phyloP scores from a whole-genome alignment of 768 basidiomycete genomes.

The Collybia sp. region DNA sequence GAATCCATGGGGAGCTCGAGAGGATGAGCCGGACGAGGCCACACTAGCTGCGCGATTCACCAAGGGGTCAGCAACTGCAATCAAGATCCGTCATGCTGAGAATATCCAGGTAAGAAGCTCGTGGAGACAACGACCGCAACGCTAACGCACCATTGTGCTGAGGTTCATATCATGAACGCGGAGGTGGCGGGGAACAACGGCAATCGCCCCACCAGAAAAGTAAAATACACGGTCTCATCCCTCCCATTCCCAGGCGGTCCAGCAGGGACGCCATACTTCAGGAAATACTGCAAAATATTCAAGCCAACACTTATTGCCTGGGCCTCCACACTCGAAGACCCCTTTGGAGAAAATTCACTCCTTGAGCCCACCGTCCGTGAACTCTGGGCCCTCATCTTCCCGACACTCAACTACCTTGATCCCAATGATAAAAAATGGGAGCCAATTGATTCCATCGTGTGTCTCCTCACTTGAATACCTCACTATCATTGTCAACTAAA shows the following conservation, averaged over 20 bases:
- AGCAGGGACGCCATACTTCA: neutral
- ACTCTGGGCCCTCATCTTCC: neutral
- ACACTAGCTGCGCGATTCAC: too few species aligned
- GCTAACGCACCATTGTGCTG: too few species aligned
- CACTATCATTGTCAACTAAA: neutral
- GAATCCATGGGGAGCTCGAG: too few species aligned
- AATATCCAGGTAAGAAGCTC: neutral
- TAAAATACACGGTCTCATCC: neutral
- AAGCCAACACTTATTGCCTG: neutral
- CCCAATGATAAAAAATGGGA: neutral
- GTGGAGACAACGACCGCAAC: neutral
- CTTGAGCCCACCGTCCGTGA: neutral
- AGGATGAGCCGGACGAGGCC: too few species aligned
- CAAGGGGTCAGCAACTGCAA: neutral
- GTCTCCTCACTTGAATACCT: neutral
- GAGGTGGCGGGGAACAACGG: neutral
- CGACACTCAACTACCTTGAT: neutral
- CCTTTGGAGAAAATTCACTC: neutral
- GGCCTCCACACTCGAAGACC: neutral
- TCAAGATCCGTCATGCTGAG: neutral
- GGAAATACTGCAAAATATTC: neutral
- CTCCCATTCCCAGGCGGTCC: neutral
- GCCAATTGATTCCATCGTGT: neutral
- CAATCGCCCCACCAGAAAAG: neutral
- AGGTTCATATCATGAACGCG: neutral